Evolutionary conservation across 306 rosid genomes (phyloP).

Genomic region (Dicorynia guianensis): DNA sequence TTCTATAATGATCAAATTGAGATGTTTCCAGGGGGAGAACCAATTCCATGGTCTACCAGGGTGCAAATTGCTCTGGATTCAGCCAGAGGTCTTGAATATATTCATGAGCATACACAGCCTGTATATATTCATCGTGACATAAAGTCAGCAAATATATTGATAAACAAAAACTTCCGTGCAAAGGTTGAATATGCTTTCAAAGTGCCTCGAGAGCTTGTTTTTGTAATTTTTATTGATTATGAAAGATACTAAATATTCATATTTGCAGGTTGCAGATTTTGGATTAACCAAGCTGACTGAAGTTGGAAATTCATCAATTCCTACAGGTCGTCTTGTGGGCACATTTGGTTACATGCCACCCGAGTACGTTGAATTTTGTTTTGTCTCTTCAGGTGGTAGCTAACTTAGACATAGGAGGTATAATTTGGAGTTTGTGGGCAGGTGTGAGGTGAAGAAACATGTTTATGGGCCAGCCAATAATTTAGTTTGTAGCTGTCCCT

Average conservation of each 20-base stretch:
- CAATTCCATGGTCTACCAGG: slow-evolving; percentile 75
- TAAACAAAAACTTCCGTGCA: slow-evolving; percentile 72
- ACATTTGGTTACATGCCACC: slow-evolving; percentile 32
- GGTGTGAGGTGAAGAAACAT: no score
- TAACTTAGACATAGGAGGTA: slow-evolving; percentile 18
- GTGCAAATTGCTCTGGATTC: slow-evolving; percentile 93
- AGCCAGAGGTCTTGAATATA: slow-evolving; percentile 91
- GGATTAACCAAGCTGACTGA: slow-evolving; percentile 79
- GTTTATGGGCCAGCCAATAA: no score
- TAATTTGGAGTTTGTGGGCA: neutral
- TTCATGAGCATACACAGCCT: slow-evolving; percentile 95
- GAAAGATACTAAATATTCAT: neutral
- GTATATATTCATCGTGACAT: slow-evolving; percentile 91
- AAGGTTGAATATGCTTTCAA: slow-evolving; percentile 62
- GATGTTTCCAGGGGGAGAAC: slow-evolving; percentile 58
- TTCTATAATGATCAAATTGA: slow-evolving; percentile 24
- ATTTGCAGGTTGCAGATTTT: slow-evolving; percentile 77
- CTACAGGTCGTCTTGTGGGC: slow-evolving; percentile 65
- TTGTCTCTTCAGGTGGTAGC: neutral
- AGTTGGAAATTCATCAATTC: slow-evolving; percentile 56
- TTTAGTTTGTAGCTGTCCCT: no score
- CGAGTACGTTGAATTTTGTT: slow-evolving; percentile 47
- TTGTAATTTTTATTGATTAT: neutral
- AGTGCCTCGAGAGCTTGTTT: neutral
- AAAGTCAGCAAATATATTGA: slow-evolving; percentile 87